Evolutionary conservation across 2,329 filamentous ascomycete genomes (phyloP).

Genomic region (Talaromyces islandicus): DNA sequence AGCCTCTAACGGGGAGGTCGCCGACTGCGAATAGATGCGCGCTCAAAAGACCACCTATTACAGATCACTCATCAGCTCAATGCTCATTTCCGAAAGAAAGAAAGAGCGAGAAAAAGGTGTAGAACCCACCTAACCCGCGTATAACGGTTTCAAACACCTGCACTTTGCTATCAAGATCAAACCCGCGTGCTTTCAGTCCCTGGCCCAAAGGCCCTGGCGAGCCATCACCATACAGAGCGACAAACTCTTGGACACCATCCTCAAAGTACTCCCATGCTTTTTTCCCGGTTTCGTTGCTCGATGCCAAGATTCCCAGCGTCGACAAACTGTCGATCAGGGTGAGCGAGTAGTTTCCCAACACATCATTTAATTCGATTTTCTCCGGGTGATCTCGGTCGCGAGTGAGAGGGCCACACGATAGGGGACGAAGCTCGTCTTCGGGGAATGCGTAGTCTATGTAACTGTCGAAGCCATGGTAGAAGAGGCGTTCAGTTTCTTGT

Average conservation of each 20-base stretch:
- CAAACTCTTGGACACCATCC: conserved; percentile 66
- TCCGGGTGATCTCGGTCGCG: conserved; percentile 73
- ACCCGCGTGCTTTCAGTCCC: conserved; percentile 70
- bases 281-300: conserved; percentile 47
- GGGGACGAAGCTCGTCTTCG: conserved; percentile 86
- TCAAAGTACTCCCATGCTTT: conserved; percentile 72
- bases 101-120: neutral
- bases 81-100: neutral
- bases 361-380: conserved; percentile 87
- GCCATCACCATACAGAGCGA: conserved; percentile 83
- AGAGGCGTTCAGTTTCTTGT: conserved; percentile 58
- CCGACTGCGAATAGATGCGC: conserved; percentile 90
- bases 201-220: conserved; percentile 60
- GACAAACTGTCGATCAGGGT: conserved; percentile 94
- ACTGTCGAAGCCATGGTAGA: conserved; percentile 94
- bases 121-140: conserved; percentile 54
- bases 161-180: conserved; percentile 95
- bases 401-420: conserved; percentile 77
- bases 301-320: conserved; percentile 86
- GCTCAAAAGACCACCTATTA: conserved; percentile 71
- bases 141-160: conserved; percentile 99
- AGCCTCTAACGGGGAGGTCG: conserved; percentile 79
- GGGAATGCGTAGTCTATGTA: conserved; percentile 94
- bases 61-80: neutral
- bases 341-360: conserved; percentile 92